phyloP scores from a whole-genome alignment of 805 yeast species.

The Ogataea trehaloabstinens region DNA sequence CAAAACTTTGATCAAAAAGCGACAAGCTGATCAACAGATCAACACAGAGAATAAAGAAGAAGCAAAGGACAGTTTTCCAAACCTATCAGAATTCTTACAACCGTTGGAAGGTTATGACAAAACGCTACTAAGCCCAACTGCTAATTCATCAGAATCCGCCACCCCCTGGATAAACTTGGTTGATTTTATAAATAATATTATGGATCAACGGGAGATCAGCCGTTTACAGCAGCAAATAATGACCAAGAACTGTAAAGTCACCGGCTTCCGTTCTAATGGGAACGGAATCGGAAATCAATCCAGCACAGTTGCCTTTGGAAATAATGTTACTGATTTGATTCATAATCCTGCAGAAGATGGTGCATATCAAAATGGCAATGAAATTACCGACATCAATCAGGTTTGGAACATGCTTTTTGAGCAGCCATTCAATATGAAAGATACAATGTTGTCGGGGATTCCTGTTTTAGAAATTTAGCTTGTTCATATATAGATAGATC shows the following conservation, averaged over 20 bases:
- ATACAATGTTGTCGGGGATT: conserved; percentile 18
- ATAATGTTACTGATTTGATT: conserved; percentile 3
- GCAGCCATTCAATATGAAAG: conserved; percentile 18
- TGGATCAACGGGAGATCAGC: conserved; percentile 10
- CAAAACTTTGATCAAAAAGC: conserved; percentile 8
- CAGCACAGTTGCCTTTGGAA: background rate
- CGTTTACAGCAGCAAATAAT: conserved; percentile 2
- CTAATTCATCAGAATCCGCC: background rate
- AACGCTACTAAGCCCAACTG: background rate
- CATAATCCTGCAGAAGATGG: conserved; percentile 1
- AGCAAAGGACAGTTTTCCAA: background rate
- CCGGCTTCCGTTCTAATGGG: background rate
- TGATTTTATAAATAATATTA: conserved; percentile 7
- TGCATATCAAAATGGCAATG: background rate
- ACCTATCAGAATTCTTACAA: background rate
- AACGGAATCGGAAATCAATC: background rate
- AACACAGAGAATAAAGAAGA: background rate
- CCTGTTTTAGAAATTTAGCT: background rate
- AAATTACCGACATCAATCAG: conserved; percentile 12
- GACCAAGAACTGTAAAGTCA: no score
- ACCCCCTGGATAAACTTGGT: conserved; percentile 5
- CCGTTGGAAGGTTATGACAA: background rate
- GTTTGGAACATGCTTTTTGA: conserved; percentile 22
- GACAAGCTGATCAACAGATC: conserved; percentile 5
- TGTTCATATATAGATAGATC: no score